These are phyloP conservation scores for Heritiera littoralis DNA, from an alignment of 345 rosid genomes.

Conservation along the genomic window DNA sequence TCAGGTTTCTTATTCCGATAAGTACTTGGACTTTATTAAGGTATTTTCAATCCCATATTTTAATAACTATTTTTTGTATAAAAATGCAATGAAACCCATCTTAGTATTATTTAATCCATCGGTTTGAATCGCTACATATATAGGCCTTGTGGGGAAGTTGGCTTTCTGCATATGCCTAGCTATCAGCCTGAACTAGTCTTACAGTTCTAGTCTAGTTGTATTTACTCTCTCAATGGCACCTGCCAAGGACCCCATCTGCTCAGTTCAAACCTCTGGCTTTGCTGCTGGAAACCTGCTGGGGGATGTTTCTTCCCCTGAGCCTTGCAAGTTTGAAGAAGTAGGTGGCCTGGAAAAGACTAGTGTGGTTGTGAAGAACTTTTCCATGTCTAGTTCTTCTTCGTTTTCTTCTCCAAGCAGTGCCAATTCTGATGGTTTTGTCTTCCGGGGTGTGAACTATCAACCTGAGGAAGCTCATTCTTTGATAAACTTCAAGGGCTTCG, in stretches of 20 bases:
- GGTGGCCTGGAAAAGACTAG: constrained; percentile 27
- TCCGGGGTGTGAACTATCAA: constrained; percentile 33
- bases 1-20: constrained; percentile 4
- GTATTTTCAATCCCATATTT: constrained; percentile 11
- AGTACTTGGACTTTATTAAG: not conserved
- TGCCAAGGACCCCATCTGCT: constrained; percentile 33
- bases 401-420: constrained; percentile 47
- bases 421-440: constrained; percentile 48
- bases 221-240: constrained; percentile 46
- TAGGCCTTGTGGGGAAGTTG: constrained; percentile 16
- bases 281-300: constrained; percentile 13
- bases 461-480: constrained; percentile 53
- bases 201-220: not conserved
- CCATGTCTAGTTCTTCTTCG: constrained; percentile 32
- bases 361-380: constrained; percentile 29
- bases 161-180: constrained; percentile 19
- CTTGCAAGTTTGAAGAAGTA: constrained; percentile 34
- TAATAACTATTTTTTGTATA: not conserved
- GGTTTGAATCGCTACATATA: constrained; percentile 23
- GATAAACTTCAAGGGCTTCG: constrained; percentile 54
- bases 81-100: not conserved
- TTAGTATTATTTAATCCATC: not conserved
- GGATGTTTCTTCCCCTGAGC: constrained; percentile 45
- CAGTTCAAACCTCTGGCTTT: constrained; percentile 31
- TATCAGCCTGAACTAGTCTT: constrained; percentile 20